These are phyloP conservation scores for Erysimum pusillum DNA, from an alignment of 441 rosid species.

Conservation along the genomic window DNA sequence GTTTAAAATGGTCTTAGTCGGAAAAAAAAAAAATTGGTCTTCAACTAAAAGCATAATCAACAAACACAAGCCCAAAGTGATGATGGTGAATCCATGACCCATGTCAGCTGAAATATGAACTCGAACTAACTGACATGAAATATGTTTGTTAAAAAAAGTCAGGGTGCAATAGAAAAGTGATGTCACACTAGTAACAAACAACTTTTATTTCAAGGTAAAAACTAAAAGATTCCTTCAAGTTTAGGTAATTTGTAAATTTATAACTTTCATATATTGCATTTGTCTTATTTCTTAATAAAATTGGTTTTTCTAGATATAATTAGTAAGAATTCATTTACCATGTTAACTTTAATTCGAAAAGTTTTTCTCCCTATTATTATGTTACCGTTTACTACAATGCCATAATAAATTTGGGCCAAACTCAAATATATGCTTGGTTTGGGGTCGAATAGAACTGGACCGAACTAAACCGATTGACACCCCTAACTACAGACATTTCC, in stretches of 20 bases:
- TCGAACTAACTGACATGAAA: conserved; percentile 8
- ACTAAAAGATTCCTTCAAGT: background rate
- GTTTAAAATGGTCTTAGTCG: background rate
- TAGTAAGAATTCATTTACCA: background rate
- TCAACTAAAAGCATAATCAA: conserved; percentile 14
- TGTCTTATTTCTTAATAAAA: no score
- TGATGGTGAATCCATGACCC: background rate
- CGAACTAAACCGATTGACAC: no score
- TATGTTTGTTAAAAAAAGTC: background rate
- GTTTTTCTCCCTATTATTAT: no score
- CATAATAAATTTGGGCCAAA: no score
- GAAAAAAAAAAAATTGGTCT: no score
- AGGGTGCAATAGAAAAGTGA: background rate
- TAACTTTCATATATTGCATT: no score
- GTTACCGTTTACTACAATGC: no score
- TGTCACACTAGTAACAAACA: background rate
- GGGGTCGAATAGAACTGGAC: no score
- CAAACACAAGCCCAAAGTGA: conserved; percentile 16
- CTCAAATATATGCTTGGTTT: no score
- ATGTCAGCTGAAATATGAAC: conserved; percentile 23
- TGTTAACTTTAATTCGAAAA: no score
- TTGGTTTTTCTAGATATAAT: no score
- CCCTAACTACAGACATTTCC: no score
- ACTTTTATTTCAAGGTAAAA: background rate
- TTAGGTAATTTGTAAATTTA: conserved; percentile 1